Evolutionary conservation across 2,329 filamentous ascomycete species (phyloP).

Genomic region (Alternaria rosae): DNA sequence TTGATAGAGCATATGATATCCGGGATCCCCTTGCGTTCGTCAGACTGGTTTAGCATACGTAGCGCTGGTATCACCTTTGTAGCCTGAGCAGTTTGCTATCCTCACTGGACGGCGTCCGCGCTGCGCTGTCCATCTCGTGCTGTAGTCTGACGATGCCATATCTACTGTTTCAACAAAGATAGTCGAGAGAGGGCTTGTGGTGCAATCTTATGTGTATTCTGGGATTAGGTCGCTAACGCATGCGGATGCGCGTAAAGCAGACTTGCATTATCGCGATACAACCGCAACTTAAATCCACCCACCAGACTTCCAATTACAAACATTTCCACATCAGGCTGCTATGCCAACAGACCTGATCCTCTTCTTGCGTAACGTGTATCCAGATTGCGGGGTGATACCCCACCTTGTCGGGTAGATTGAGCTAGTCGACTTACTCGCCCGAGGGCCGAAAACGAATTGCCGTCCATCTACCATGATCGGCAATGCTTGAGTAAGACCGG

Average conservation of each 20-base stretch:
- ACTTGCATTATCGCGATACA: background rate
- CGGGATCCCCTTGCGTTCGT: constrained; percentile 41
- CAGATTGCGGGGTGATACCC: constrained; percentile 1
- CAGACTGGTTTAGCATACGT: constrained; percentile 2
- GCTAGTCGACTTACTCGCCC: constrained; percentile 34
- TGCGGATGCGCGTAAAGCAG: background rate
- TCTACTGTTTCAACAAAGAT: background rate
- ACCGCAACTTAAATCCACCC: background rate
- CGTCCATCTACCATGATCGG: constrained; percentile 1
- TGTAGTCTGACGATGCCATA: constrained; percentile 29
- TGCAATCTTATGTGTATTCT: background rate
- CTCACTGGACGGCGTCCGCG: constrained; percentile 43
- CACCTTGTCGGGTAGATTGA: background rate
- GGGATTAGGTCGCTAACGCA: background rate
- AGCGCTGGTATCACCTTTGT: constrained; percentile 28
- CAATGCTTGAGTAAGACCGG: background rate
- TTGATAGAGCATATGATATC: constrained; percentile 48
- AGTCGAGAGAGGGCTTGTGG: background rate
- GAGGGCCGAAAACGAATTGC: constrained; percentile 15
- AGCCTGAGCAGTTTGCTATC: constrained; percentile 51
- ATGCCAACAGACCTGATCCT: background rate
- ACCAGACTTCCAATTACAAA: background rate
- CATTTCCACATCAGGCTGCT: background rate
- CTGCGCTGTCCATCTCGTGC: constrained; percentile 37
- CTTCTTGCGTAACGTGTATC: background rate